These are phyloP conservation scores for Agaricales sp. DNA, from an alignment of 1,284 basidiomycete species.

Conservation along the genomic window DNA sequence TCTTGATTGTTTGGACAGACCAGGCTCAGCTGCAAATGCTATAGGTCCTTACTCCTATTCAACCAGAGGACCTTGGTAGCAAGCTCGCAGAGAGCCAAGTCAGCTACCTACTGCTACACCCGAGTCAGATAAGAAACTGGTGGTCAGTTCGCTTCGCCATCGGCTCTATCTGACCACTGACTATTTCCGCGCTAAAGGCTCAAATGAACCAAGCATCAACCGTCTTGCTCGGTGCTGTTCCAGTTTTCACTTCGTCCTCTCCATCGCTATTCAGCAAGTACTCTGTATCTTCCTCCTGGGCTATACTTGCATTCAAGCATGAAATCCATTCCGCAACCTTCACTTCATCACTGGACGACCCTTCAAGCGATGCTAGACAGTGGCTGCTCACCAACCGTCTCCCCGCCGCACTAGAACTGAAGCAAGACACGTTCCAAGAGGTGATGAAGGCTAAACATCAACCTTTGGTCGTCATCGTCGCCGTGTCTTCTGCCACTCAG, in stretches of 20 bases:
- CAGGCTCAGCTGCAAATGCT: no score
- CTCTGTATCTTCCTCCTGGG: slow-evolving; percentile 40
- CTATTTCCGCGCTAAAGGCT: slow-evolving; percentile 15
- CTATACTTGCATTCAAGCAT: slow-evolving; percentile 72
- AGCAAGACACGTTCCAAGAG: slow-evolving; percentile 12
- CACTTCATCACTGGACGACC: slow-evolving; percentile 19
- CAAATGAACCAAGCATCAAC: slow-evolving; percentile 24
- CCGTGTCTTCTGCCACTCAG: slow-evolving; percentile 28
- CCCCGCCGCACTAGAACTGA: slow-evolving; percentile 62
- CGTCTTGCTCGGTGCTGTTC: slow-evolving; percentile 58
- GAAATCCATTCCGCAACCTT: slow-evolving; percentile 32
- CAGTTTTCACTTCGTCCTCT: slow-evolving; percentile 48
- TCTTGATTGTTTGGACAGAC: no score
- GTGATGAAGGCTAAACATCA: slow-evolving; percentile 69
- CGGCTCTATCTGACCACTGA: background rate
- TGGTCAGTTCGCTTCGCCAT: slow-evolving; percentile 32
- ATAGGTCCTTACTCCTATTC: slow-evolving; percentile 32
- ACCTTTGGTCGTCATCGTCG: slow-evolving; percentile 72
- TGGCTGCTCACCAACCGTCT: slow-evolving; percentile 65
- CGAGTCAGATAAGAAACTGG: slow-evolving; percentile 27
- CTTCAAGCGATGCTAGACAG: slow-evolving; percentile 19
- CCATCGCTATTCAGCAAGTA: slow-evolving; percentile 42
- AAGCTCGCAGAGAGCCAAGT: slow-evolving; percentile 48
- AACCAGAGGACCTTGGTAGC: slow-evolving; percentile 40
- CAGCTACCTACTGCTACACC: slow-evolving; percentile 68